A percentile compares a stretch with the other conserved stretches of the same genome.
Conservation (phyloP, 2,329 filamentous ascomycete species). For the Hypoxylon sp. region DNA sequence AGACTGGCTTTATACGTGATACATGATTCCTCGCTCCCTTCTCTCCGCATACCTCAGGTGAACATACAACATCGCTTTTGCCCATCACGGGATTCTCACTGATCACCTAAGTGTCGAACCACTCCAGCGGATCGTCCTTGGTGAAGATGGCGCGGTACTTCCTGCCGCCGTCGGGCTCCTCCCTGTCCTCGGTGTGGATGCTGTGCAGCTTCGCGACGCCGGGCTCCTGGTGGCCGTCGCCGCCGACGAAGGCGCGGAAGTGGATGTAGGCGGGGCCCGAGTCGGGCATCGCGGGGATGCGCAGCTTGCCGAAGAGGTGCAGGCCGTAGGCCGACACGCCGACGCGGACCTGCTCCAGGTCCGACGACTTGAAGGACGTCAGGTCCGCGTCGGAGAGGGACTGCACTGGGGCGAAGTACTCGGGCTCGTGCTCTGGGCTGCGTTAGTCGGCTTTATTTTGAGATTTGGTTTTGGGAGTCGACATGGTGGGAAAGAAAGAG, state of each 20-base stretch:
- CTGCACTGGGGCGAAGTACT: conserved; percentile 65
- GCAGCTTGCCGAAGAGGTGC: conserved; percentile 63
- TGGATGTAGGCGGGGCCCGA: conserved; percentile 59
- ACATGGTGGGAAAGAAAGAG: neutral
- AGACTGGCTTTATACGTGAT: neutral
- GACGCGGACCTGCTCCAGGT: conserved; percentile 60
- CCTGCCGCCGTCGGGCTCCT: conserved; percentile 58
- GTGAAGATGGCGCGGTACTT: conserved; percentile 61
- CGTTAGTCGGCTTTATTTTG: neutral
- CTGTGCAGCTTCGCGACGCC: conserved; percentile 59
- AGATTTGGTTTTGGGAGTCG: neutral
- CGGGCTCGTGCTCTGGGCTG: conserved; percentile 63
- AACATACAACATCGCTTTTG: neutral
- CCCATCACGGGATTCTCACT: too few relatives aligned
- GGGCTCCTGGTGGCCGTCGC: conserved; percentile 52
- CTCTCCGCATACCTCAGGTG: neutral
- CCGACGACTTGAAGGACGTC: conserved; percentile 53
- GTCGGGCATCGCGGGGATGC: conserved; percentile 57
- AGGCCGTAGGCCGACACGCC: conserved; percentile 62
- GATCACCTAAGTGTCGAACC: conserved; percentile 63
- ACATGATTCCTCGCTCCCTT: neutral
- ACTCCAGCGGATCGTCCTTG: conserved; percentile 62
- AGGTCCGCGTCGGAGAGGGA: conserved; percentile 57
- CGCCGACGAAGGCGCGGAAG: conserved; percentile 61
- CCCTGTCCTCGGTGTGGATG: conserved; percentile 62